phyloP scores from a whole-genome alignment of 306 rosid species.

The Boehmeria nivea region DNA sequence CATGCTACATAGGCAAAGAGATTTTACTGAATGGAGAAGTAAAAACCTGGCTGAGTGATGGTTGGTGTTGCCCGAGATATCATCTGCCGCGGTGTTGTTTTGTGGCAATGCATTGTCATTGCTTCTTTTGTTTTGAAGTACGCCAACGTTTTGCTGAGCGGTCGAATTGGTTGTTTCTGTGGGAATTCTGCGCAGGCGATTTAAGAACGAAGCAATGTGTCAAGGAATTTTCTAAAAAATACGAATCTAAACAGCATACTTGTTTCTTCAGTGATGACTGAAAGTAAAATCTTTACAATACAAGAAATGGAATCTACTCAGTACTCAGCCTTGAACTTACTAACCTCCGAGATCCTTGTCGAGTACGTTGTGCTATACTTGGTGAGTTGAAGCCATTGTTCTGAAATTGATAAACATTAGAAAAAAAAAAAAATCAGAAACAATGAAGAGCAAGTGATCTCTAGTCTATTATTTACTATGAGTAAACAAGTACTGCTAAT shows the following conservation, averaged over 20 bases:
- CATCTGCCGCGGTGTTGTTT: slow-evolving; percentile 41
- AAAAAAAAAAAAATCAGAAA: slow-evolving; percentile 5
- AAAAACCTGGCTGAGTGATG: slow-evolving; percentile 58
- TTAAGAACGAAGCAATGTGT: slow-evolving; percentile 13
- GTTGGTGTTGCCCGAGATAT: slow-evolving; percentile 41
- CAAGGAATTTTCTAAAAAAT: slow-evolving; percentile 1
- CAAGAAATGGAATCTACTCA: not conserved
- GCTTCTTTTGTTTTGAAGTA: slow-evolving; percentile 60
- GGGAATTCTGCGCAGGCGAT: slow-evolving; percentile 55
- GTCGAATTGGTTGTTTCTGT: slow-evolving; percentile 58
- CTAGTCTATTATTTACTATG: too few relatives aligned
- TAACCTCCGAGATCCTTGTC: slow-evolving; percentile 63
- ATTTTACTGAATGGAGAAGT: too few relatives aligned
- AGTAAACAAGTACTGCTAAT: too few relatives aligned
- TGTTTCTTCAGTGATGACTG: too few relatives aligned
- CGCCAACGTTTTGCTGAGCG: slow-evolving; percentile 51
- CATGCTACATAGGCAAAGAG: too few relatives aligned
- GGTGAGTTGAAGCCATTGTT: slow-evolving; percentile 53
- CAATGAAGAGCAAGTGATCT: slow-evolving; percentile 5
- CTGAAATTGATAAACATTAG: slow-evolving; percentile 28
- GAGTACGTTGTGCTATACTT: slow-evolving; percentile 49
- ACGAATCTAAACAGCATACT: not conserved
- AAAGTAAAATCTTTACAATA: not conserved
- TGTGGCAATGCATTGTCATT: slow-evolving; percentile 46
- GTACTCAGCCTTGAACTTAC: slow-evolving; percentile 18